Evolutionary conservation across 148 eudicot species (phyloP), one percentile per base, ranked within the genome.

Genomic region (Diospyros kaki): DNA sequence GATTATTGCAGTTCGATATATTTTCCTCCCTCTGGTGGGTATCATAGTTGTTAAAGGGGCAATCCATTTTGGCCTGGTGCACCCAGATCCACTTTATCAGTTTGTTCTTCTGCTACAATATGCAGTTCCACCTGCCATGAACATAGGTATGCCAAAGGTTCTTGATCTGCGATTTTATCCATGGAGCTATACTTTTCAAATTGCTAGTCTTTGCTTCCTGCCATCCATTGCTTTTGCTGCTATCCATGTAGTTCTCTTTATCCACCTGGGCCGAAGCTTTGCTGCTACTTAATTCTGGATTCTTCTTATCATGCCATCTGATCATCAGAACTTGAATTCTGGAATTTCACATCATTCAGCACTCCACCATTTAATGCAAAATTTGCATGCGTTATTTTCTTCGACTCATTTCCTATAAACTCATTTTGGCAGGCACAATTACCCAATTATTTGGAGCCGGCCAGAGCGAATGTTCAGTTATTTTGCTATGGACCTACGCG

Each of bases 101-200:
- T 91, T 91, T 50, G 81, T 89, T 72, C 91, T 91, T 73, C 60
- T 87, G 72, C 84, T 91, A 72, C 97, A 91, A 62, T 89, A 76
- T 69, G 84, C 91, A 1, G 72, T 91, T 54, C 97, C 97, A 52
- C 93, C 97, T 10, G 93, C 97, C 48, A 89, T 91, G 89, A 91
- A 86, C 79, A 88, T 87, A 75, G 89, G 92, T 91, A 82, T 38
- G 74, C 10, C 4, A 9, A 1, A 10, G 5, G 2, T 4, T 9
- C 18, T 6, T 4, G 5, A 3, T 38, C 28, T 60, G 11, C 0
- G 28, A 28, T 28, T 10, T 1, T 60, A 28, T 10, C 28, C 8
- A 58, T 14, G 2, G 1, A 14, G 14, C 2, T 58, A 3, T 58
- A 38, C 6, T n/a, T 9, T 40, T 51, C 18, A 14, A 58, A 14